Evolutionary conservation across 2,329 filamentous ascomycete species (phyloP).

Genomic region (Purpureocillium lavendulum): DNA sequence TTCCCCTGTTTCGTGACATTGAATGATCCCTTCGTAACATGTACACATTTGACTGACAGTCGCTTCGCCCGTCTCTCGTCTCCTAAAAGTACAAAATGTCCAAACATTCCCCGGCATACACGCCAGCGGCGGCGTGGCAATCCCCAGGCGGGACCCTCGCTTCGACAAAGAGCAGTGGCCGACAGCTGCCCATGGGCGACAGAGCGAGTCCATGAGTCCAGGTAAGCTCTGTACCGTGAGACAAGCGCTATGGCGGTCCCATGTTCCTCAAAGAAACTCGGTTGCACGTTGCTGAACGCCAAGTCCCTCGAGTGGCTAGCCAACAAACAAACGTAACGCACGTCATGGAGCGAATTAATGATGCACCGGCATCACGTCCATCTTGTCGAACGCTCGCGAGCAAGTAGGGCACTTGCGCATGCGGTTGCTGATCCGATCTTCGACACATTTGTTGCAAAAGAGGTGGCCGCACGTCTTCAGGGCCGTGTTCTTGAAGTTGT

Average conservation of each 20-base stretch:
- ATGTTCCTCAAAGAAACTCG: slow-evolving; percentile 1
- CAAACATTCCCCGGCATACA: slow-evolving; percentile 7
- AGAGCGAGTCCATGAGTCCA: too few relatives aligned
- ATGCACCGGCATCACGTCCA: slow-evolving; percentile 75
- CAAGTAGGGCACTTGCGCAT: slow-evolving; percentile 95
- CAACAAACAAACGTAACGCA: slow-evolving; percentile 1
- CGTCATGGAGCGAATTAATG: slow-evolving; percentile 17
- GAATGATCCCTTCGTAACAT: slow-evolving; percentile 8
- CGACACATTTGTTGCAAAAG: slow-evolving; percentile 86
- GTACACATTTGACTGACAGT: slow-evolving; percentile 12
- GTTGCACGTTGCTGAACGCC: slow-evolving; percentile 2
- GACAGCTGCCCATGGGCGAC: too few relatives aligned
- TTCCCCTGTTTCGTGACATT: neutral
- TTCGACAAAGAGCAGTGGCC: too few relatives aligned
- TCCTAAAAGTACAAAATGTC: slow-evolving; percentile 16
- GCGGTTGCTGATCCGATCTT: slow-evolving; percentile 79
- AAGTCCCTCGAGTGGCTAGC: neutral
- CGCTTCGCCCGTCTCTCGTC: slow-evolving; percentile 5
- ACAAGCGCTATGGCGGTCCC: too few relatives aligned
- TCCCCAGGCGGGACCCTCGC: too few relatives aligned
- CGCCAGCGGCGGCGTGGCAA: too few relatives aligned
- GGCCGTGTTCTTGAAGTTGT: slow-evolving; percentile 87
- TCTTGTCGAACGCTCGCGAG: slow-evolving; percentile 81
- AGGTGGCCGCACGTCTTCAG: slow-evolving; percentile 92
- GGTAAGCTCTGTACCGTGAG: too few relatives aligned